Percentiles rank a stretch among this genome's conserved stretches.
Evolutionary conservation across 75 land plant genomes (phyloP).

Genomic region (Picea glauca): DNA sequence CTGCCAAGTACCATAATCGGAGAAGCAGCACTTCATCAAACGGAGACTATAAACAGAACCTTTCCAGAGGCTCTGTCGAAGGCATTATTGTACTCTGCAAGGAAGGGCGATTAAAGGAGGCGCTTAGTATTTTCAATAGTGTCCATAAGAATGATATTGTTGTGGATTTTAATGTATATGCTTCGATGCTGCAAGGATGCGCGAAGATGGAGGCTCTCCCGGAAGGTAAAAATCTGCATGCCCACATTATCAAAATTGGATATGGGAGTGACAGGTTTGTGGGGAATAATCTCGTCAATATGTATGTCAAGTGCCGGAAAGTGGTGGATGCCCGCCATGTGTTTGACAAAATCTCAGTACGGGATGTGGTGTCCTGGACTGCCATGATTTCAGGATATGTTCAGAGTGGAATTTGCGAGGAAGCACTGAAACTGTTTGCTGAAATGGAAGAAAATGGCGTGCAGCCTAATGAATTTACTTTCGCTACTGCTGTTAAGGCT

Average conservation of each 20-base stretch:
- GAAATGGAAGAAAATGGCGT: slow-evolving; percentile 49
- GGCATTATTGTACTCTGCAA: too few relatives aligned
- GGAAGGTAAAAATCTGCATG: too few relatives aligned
- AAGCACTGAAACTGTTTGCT: slow-evolving; percentile 37
- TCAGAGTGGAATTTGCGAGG: slow-evolving; percentile 39
- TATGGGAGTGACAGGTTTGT: slow-evolving; percentile 33
- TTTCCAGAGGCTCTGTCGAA: too few relatives aligned
- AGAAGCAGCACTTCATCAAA: too few relatives aligned
- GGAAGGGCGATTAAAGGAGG: too few relatives aligned
- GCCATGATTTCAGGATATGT: slow-evolving; percentile 56
- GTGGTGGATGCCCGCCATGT: slow-evolving; percentile 33
- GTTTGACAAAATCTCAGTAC: slow-evolving; percentile 39
- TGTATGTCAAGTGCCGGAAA: slow-evolving; percentile 67
- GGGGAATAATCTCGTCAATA: slow-evolving; percentile 64
- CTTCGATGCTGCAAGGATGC: too few relatives aligned
- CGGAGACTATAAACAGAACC: too few relatives aligned
- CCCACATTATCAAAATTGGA: slow-evolving; percentile 14
- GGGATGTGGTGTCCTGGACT: slow-evolving; percentile 70
- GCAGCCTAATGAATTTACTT: slow-evolving; percentile 37
- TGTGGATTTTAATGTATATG: too few relatives aligned
- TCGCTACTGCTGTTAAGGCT: slow-evolving; percentile 48
- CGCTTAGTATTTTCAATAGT: too few relatives aligned
- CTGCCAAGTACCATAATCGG: too few relatives aligned
- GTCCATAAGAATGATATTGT: too few relatives aligned
- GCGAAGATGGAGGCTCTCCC: too few relatives aligned